phyloP scores from a whole-genome alignment of 768 basidiomycete species.

The Amanita pseudoporphyria region DNA sequence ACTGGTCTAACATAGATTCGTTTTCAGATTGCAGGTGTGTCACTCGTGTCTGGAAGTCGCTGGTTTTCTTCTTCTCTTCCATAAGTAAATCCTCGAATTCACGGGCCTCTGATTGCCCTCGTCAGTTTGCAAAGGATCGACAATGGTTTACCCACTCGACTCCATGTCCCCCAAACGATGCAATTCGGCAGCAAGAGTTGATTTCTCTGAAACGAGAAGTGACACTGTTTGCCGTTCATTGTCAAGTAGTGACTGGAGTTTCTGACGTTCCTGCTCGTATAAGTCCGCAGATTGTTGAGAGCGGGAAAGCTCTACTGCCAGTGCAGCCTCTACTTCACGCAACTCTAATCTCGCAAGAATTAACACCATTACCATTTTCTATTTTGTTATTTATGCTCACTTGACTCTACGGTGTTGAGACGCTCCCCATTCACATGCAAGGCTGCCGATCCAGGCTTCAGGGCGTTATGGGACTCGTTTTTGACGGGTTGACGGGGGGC shows the following conservation, averaged over 20 bases:
- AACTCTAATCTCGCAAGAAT: slow-evolving; percentile 16
- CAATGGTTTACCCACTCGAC: slow-evolving; percentile 36
- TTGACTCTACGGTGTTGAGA: slow-evolving; percentile 21
- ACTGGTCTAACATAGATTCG: slow-evolving; percentile 24
- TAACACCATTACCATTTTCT: background rate
- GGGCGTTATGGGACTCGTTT: slow-evolving; percentile 8
- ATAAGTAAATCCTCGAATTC: slow-evolving; percentile 31
- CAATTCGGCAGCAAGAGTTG: slow-evolving; percentile 45
- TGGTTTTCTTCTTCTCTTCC: slow-evolving; percentile 30
- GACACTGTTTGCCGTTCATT: slow-evolving; percentile 69
- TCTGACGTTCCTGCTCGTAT: slow-evolving; percentile 20
- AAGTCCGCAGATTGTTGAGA: slow-evolving; percentile 21
- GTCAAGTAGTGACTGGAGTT: slow-evolving; percentile 28
- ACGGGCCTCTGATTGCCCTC: slow-evolving; percentile 29
- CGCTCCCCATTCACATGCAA: slow-evolving; percentile 20
- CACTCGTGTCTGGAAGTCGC: slow-evolving; percentile 31
- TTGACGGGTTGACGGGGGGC: slow-evolving; percentile 13
- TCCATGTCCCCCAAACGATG: slow-evolving; percentile 53
- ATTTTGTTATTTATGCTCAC: slow-evolving; percentile 14
- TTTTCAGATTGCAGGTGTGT: slow-evolving; percentile 32
- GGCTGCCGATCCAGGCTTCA: slow-evolving; percentile 18
- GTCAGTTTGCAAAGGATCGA: slow-evolving; percentile 4
- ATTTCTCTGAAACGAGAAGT: slow-evolving; percentile 68
- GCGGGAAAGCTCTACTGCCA: slow-evolving; percentile 24
- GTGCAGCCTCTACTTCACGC: slow-evolving; percentile 21